Base-by-base conservation (phyloP, 2,329 filamentous ascomycete genomes). In the Penicillium sp. region DNA sequence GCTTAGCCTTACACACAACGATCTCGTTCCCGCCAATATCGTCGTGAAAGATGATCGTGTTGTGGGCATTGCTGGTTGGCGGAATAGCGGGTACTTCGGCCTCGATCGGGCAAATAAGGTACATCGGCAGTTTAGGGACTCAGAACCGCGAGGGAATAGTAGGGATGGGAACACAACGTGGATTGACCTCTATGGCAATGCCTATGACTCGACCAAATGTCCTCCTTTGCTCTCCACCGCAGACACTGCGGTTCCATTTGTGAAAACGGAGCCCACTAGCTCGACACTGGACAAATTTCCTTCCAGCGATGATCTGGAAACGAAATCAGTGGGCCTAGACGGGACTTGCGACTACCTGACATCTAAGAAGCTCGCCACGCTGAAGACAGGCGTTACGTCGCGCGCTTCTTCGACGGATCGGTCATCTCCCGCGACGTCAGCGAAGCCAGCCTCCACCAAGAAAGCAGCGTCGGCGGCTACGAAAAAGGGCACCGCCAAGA, bases 401-500 rank as follows among this genome's bases (percentile, higher is more conserved):
- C 68, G 75, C 47, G 76, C 75, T 53, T 77, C 77, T 17, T 78
- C 76, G 5, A 69, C 74, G 15, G 75, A 76, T 37, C 67, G 75
- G 54, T 75, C 73, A 12, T 77, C 74, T 3, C 77, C 77, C 8
- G 72, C 72, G 6, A 70, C 67, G 35, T 77, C 77, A 2, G 69
- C 73, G 15, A 77, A 78, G 59, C 54, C 66, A 4, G 54, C 64
- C 12, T 55, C 71, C n/a, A 68, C 67, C 11, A 77, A 73, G 58
- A 77, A 76, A 57, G 64, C 71, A 6, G 69, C 70, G 7, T 68
- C 75, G 4, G 69, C 62, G 5, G 59, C 70, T 6, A 64, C 66
- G 12, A 78, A 78, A 61, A 76, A 76, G 58, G 75, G 75, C n/a
- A 73, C 71, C 3, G 73, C 74, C 20, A 74, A 71, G 56, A 78